A percentile compares a stretch with the other conserved stretches of the same genome.
Evolutionary conservation across 768 basidiomycete genomes (phyloP).

Genomic region (Pleurotus eryngii): DNA sequence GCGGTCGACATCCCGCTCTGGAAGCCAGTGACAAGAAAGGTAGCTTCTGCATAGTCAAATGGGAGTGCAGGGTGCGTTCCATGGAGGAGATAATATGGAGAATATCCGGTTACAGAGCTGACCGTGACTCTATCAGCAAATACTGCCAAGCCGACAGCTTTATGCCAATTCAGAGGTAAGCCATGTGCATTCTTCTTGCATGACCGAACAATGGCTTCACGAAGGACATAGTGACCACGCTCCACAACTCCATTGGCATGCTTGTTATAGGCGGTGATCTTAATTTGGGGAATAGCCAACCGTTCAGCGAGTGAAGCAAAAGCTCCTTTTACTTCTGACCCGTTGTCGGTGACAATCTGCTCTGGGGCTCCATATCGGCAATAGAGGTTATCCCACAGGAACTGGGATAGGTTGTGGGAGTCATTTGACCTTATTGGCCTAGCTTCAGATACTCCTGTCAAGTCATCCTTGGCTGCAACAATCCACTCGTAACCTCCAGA

Average conservation of each 20-base stretch:
- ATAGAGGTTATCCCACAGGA: slow-evolving; percentile 29
- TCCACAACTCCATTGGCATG: slow-evolving; percentile 35
- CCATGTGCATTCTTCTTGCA: neutral
- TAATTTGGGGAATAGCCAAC: slow-evolving; percentile 21
- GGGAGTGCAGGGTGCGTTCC: slow-evolving; percentile 26
- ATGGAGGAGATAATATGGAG: slow-evolving; percentile 22
- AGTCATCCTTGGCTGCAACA: slow-evolving; percentile 24
- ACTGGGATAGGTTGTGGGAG: slow-evolving; percentile 17
- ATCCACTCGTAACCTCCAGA: slow-evolving; percentile 17
- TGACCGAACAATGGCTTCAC: slow-evolving; percentile 25
- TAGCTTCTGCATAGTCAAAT: slow-evolving; percentile 28
- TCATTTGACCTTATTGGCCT: slow-evolving; percentile 15
- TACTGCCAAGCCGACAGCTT: slow-evolving; percentile 3
- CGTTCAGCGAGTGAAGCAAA: slow-evolving; percentile 9
- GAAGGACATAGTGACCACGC: slow-evolving; percentile 24
- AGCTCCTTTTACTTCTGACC: slow-evolving; percentile 19
- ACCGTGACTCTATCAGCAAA: slow-evolving; percentile 19
- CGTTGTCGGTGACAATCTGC: slow-evolving; percentile 27
- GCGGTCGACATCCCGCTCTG: slow-evolving; percentile 4
- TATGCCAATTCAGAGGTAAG: neutral
- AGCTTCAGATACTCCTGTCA: slow-evolving; percentile 25
- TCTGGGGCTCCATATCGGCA: slow-evolving; percentile 27
- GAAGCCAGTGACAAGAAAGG: slow-evolving; percentile 23
- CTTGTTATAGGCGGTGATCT: slow-evolving; percentile 31
- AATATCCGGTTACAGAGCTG: slow-evolving; percentile 15